Base-by-base conservation (phyloP, 441 rosid genomes). In the Flueggea neowawraea region DNA sequence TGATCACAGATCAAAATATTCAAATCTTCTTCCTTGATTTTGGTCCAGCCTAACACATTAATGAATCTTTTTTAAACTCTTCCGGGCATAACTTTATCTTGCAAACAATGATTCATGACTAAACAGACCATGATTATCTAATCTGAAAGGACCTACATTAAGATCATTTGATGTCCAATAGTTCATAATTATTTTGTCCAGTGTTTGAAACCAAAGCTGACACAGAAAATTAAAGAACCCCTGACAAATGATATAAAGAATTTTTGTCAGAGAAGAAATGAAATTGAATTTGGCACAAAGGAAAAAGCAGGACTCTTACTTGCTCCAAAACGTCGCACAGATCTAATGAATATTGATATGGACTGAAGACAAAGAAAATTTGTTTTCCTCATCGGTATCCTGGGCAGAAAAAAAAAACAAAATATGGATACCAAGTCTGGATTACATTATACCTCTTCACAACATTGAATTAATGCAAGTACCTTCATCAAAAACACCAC, bases 401-500 rank as follows among this genome's bases (percentile, higher is more conserved):
- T 61, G 73, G 58, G 84, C 75, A 22, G n/a, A 22, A 22, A 22
- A 22, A 60, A 71, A 70, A 56, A 5, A 36, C 0, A 4, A 36
- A 36, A 36, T 36, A 8, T 36, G 41, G 41, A 36, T 36, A 36
- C 9, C 16, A 52, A 4, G 55, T 16, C 12, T 54, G 11, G 15
- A 8, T 4, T 7, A 54, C 10, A 4, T 16, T 17, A 6, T 12
- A 3, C 57, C 22, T 56, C 14, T 28, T 36, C 11, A 12, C 8
- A 33, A 16, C 43, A 11, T 56, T 16, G 45, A 5, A 12, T 36
- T 36, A 1, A 36, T 4, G 64, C 28, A 77, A 55, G 50, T 78
- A 94, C 99, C 97, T 89, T 94, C 99, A 83, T 94, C 97, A 15
- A 97, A 89, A 67, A 94, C 84, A 56, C 89, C 86, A 60, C 99